Percentiles rank a stretch among this genome's conserved stretches.
Conservation (phyloP, 2,329 filamentous ascomycete species). For the Amauroascus verrucosus region DNA sequence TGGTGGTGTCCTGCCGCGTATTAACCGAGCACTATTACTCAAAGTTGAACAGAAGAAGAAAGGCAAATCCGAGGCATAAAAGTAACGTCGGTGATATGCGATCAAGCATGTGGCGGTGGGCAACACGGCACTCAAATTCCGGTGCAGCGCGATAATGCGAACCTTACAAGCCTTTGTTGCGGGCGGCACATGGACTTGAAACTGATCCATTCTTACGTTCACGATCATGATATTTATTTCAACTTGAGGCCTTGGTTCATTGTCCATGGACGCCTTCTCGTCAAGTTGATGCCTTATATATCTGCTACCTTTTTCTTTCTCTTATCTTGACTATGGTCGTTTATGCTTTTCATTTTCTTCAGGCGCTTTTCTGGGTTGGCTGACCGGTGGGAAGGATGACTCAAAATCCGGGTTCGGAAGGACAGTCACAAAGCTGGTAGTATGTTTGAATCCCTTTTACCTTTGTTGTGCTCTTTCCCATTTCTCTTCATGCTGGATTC, state of each 20-base stretch:
- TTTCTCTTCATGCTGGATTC: background rate
- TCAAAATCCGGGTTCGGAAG: slow-evolving; percentile 8
- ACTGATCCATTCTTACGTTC: background rate
- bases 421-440: slow-evolving; percentile 4
- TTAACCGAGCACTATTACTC: slow-evolving; percentile 90
- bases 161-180: background rate
- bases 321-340: background rate
- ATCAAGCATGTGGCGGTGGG: background rate
- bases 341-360: background rate
- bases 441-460: slow-evolving; percentile 2
- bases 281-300: slow-evolving; percentile 10
- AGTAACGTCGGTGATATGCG: background rate
- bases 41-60: slow-evolving; percentile 99
- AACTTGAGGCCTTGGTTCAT: background rate
- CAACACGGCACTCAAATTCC: background rate
- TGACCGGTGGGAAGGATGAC: slow-evolving; percentile 5
- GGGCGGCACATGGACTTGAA: background rate
- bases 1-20: slow-evolving; percentile 95
- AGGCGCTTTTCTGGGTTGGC: slow-evolving; percentile 10
- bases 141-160: background rate
- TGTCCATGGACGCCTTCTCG: background rate
- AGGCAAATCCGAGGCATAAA: slow-evolving; percentile 19
- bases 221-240: background rate
- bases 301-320: background rate
- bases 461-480: background rate